These are phyloP conservation scores for Ogataea minuta DNA, from an alignment of 805 yeast genomes.

Conservation along the genomic window DNA sequence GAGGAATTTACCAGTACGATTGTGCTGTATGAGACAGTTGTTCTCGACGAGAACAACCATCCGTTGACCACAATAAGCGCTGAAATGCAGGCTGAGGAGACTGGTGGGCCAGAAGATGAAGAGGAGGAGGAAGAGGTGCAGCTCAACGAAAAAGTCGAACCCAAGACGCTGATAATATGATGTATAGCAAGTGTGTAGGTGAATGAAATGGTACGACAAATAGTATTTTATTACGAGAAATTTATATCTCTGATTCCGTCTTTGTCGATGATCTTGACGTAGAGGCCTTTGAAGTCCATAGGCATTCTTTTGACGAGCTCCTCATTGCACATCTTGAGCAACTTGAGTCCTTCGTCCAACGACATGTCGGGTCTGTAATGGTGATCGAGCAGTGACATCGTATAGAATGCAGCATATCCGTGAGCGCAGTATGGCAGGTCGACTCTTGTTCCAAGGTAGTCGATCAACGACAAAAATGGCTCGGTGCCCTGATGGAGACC, in stretches of 20 bases:
- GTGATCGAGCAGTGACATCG: slow-evolving; percentile 84
- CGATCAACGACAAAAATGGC: slow-evolving; percentile 83
- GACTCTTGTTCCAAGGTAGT: slow-evolving; percentile 88
- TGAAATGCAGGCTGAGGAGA: slow-evolving; percentile 8
- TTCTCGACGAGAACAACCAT: slow-evolving; percentile 16
- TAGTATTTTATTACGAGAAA: slow-evolving; percentile 11
- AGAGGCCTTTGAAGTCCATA: slow-evolving; percentile 83
- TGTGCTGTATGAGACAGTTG: slow-evolving; percentile 19
- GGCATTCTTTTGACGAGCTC: slow-evolving; percentile 88
- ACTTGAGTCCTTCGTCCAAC: slow-evolving; percentile 71
- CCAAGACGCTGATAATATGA: slow-evolving; percentile 9
- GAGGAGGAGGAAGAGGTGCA: too few species aligned
- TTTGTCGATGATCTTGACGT: slow-evolving; percentile 35
- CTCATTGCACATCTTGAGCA: slow-evolving; percentile 67
- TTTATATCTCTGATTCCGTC: slow-evolving; percentile 34
- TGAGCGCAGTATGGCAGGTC: slow-evolving; percentile 96
- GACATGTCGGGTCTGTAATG: slow-evolving; percentile 80
- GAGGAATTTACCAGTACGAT: slow-evolving; percentile 17
- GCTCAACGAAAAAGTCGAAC: background rate
- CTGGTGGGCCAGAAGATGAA: background rate
- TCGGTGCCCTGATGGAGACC: slow-evolving; percentile 58
- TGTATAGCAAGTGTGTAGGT: slow-evolving; percentile 1
- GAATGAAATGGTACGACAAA: slow-evolving; percentile 9
- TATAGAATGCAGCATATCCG: slow-evolving; percentile 97
- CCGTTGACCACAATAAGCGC: slow-evolving; percentile 18